phyloP scores from a whole-genome alignment of 192 early-diverging fungal genomes.

The Backusella westeae region DNA sequence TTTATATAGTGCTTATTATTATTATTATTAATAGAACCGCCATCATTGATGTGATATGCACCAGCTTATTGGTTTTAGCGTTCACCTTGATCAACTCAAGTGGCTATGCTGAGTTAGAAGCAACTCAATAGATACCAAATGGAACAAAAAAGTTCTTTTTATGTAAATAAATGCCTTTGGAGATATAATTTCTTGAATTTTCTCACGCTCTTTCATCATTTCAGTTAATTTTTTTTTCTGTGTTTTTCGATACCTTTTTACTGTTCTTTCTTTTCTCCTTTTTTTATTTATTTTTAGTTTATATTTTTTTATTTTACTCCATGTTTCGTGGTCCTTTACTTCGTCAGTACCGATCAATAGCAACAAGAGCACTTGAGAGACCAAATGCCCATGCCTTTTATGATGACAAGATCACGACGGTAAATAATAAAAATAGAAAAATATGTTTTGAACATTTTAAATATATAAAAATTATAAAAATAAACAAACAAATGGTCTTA shows the following conservation, averaged over 20 bases:
- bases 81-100: slow-evolving; percentile 35
- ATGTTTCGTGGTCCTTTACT: background rate
- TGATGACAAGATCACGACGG: slow-evolving; percentile 19
- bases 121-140: slow-evolving; percentile 3
- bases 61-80: slow-evolving; percentile 52
- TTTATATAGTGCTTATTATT: background rate
- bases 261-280: background rate
- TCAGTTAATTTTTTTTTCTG: background rate
- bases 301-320: background rate
- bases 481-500: background rate
- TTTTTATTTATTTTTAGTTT: background rate
- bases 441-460: background rate
- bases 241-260: background rate
- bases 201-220: background rate
- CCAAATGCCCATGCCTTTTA: slow-evolving; percentile 6
- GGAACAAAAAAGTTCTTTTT: background rate
- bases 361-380: slow-evolving; percentile 20
- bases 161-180: slow-evolving; percentile 8
- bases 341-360: background rate
- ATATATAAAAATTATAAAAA: background rate
- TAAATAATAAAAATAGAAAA: slow-evolving; percentile 10
- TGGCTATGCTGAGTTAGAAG: slow-evolving; percentile 11
- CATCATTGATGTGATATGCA: slow-evolving; percentile 68
- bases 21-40: slow-evolving; percentile 53
- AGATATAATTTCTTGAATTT: background rate